phyloP scores from a whole-genome alignment of 495 filamentous ascomycete species.

The Lophiostoma macrostomum region DNA sequence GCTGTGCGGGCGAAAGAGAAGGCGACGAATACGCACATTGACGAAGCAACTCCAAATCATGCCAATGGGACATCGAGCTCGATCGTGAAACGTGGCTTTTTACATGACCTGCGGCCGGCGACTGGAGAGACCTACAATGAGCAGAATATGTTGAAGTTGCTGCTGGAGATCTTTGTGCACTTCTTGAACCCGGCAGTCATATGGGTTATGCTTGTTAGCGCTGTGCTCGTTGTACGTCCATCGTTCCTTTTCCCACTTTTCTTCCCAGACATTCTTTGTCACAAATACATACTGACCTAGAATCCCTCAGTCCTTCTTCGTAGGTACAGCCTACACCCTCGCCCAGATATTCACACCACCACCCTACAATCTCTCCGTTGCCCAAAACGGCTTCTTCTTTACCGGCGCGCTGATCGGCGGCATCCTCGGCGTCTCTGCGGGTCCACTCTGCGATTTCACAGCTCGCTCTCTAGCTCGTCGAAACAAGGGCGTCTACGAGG shows the following conservation, averaged over 20 bases:
- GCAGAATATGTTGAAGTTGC: slow-evolving; percentile 6
- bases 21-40: no score
- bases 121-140: slow-evolving; percentile 3
- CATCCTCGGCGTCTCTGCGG: slow-evolving; percentile 14
- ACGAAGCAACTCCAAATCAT: background rate
- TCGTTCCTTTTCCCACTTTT: background rate
- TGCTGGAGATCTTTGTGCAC: slow-evolving; percentile 16
- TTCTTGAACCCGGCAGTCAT: slow-evolving; percentile 15
- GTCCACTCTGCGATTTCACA: slow-evolving; percentile 18
- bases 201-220: slow-evolving; percentile 20
- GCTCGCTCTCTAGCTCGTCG: background rate
- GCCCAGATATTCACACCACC: slow-evolving; percentile 24
- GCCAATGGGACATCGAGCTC: background rate
- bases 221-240: slow-evolving; percentile 16
- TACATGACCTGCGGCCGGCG: slow-evolving; percentile 1
- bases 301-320: slow-evolving; percentile 15
- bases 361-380: slow-evolving; percentile 16
- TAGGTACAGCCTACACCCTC: slow-evolving; percentile 21
- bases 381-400: slow-evolving; percentile 28
- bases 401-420: slow-evolving; percentile 23
- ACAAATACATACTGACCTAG: background rate
- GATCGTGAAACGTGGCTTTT: slow-evolving; percentile 5
- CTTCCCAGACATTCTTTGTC: background rate
- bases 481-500: slow-evolving; percentile 17
- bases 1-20: slow-evolving; percentile 12